These are phyloP conservation scores for Musa balbisiana DNA, from an alignment of 202 grass and related monocot genomes.

Conservation along the genomic window DNA sequence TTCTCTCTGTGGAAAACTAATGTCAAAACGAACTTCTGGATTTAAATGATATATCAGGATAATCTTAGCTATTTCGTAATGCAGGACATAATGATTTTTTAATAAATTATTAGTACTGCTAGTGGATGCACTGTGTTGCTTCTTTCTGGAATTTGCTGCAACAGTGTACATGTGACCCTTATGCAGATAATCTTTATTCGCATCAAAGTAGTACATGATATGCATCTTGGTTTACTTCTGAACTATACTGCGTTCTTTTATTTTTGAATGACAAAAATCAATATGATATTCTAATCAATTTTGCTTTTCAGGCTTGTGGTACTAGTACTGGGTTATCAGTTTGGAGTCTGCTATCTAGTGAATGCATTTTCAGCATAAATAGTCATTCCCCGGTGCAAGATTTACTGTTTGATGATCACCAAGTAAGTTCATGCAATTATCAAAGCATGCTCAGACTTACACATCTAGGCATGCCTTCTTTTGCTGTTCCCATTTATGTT, in stretches of 20 bases:
- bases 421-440: slow-evolving; percentile 40
- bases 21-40: no score
- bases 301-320: slow-evolving; percentile 54
- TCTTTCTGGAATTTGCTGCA: no score
- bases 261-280: not conserved
- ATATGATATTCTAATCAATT: not conserved
- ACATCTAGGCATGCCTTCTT: not conserved
- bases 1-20: no score
- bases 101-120: no score
- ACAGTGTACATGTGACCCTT: no score
- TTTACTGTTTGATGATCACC: slow-evolving; percentile 71
- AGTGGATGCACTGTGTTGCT: no score
- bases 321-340: slow-evolving; percentile 67
- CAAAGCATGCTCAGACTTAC: not conserved
- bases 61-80: no score
- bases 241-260: not conserved
- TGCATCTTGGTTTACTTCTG: not conserved
- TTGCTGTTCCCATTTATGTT: not conserved
- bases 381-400: slow-evolving; percentile 63
- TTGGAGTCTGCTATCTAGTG: slow-evolving; percentile 83
- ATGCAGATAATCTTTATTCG: not conserved
- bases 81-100: no score
- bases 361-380: slow-evolving; percentile 73
- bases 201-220: not conserved
- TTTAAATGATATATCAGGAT: no score